phyloP scores from a whole-genome alignment of 1,284 basidiomycete species.

The Heterobasidion occidentale region DNA sequence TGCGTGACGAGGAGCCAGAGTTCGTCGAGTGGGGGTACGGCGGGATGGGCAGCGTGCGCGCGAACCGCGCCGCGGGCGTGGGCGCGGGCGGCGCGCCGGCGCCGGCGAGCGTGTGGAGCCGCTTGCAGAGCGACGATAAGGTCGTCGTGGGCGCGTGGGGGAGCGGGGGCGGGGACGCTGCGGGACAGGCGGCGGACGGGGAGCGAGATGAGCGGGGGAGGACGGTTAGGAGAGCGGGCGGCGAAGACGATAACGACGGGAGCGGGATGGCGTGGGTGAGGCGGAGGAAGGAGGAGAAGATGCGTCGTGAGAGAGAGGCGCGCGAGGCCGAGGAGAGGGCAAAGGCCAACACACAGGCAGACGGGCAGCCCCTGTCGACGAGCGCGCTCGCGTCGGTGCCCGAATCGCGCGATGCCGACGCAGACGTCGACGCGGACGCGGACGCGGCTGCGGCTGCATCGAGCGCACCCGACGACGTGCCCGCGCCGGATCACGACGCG shows the following conservation, averaged over 20 bases:
- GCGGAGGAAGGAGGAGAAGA: constrained; percentile 46
- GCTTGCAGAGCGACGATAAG: constrained; percentile 27
- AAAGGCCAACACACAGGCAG: not conserved
- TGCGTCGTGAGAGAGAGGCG: constrained; percentile 27
- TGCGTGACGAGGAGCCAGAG: constrained; percentile 52
- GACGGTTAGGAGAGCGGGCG: constrained; percentile 5
- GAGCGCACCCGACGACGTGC: not conserved
- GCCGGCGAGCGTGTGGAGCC: constrained; percentile 28
- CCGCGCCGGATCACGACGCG: not conserved
- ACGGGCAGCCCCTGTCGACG: not conserved
- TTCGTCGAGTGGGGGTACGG: constrained; percentile 85
- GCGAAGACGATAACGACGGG: constrained; percentile 52
- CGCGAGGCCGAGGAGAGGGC: constrained; percentile 23
- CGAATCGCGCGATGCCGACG: not conserved
- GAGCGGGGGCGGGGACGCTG: constrained; percentile 14
- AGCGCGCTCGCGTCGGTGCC: not conserved
- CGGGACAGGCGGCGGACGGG: constrained; percentile 10
- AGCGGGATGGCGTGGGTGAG: constrained; percentile 70
- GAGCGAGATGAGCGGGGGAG: constrained; percentile 12
- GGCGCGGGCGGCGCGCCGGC: constrained; percentile 11
- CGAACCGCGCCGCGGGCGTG: constrained; percentile 8
- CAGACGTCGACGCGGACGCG: too few species aligned
- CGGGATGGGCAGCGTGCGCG: constrained; percentile 65
- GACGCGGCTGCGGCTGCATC: too few species aligned
- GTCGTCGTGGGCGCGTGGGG: constrained; percentile 19